Base-by-base conservation (phyloP, 2,329 filamentous ascomycete genomes). In the Diaporthe longicolla region DNA sequence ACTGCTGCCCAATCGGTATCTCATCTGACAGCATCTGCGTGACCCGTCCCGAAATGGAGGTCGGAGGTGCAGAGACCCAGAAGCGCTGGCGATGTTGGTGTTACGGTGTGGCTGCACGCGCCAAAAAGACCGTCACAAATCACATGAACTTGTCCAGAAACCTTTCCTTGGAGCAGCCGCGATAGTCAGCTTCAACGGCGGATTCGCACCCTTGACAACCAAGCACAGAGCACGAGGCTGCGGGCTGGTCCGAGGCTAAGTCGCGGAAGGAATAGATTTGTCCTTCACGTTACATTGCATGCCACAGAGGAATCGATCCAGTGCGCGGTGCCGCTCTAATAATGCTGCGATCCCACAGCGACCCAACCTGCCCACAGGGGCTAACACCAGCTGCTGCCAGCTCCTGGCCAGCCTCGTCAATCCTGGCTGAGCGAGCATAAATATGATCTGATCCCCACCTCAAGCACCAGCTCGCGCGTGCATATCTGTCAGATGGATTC, bases 191-290 rank as follows among this genome's bases (percentile, higher is more conserved):
- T 1, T 52, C 37, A 19, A 26, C 29, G n/a, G 29, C 29, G 66
- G 32, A 32, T 57, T 45, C 45, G 35, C 29, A 4, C 61, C 43
- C 13, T 45, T 29, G 35, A 37, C 7, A 61, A n/a, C 37, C 24
- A 26, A 37, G 35, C 35, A 37, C 35, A 15, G 69, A 61, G 69
- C 15, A 26, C 26, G 69, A 61, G 55, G 55, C 26, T 59, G 43
- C 29, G 69, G 69, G 55, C 21, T 71, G 55, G 29, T 70, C 43
- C 52, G 69, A 15, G n/a, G 37, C 55, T 61, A 71, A 43, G 37
- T 32, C 50, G 40, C 29, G 54, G 45, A 37, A 70, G 40, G 54
- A 48, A 26, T 40, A 24, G 10, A 50, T 2, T 29, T 26, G 40
- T 43, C 43, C 43, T 26, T n/a, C 8, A 52, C 45, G 68, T 70